Percentiles rank a stretch among this genome's conserved stretches.
These are phyloP conservation scores for Lippia alba DNA, from an alignment of 305 asterid genomes.

Conservation along the genomic window DNA sequence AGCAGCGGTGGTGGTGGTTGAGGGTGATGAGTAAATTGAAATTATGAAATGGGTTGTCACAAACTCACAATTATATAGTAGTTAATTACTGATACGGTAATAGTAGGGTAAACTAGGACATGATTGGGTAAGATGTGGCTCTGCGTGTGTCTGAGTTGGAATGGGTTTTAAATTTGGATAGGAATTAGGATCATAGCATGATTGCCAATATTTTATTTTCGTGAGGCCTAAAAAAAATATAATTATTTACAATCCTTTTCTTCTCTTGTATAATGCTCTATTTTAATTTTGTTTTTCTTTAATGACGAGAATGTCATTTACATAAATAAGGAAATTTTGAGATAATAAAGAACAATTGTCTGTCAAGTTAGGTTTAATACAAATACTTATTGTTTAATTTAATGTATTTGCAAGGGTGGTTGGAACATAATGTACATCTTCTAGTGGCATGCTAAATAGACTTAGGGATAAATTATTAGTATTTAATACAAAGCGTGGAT, in stretches of 20 bases:
- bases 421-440: neutral
- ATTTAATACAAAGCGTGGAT: neutral
- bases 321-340: too few species aligned
- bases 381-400: neutral
- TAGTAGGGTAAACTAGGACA: neutral
- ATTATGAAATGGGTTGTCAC: neutral
- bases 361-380: too few species aligned
- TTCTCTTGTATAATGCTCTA: too few species aligned
- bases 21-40: neutral
- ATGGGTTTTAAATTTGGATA: neutral
- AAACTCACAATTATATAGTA: conserved; percentile 12
- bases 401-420: neutral
- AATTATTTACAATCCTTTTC: too few species aligned
- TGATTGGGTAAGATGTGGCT: conserved; percentile 33
- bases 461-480: neutral
- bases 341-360: neutral
- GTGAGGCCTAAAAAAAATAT: neutral
- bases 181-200: neutral
- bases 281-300: too few species aligned
- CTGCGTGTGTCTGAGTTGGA: conserved; percentile 39
- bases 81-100: neutral
- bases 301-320: too few species aligned
- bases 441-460: neutral
- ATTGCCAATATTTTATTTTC: neutral
- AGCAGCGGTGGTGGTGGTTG: conserved; percentile 14